phyloP scores from a whole-genome alignment of 202 grass and related monocot genomes.

The Setaria italica region DNA sequence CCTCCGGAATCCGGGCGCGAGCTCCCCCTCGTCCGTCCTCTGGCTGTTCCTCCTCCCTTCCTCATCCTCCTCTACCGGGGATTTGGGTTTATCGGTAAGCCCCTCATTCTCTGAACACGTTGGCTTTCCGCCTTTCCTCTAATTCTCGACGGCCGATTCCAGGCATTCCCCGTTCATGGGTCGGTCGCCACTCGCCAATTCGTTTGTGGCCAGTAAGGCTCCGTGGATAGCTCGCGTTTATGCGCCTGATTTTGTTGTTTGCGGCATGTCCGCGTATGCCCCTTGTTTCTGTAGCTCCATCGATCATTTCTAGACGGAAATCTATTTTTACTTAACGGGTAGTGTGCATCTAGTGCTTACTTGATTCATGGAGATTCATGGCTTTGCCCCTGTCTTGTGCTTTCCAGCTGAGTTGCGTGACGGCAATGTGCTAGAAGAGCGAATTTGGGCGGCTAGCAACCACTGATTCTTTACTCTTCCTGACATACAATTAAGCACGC shows the following conservation, averaged over 20 bases:
- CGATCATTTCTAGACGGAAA: not conserved
- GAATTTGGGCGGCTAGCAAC: not conserved
- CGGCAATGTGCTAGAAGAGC: not conserved
- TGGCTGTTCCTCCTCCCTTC: not conserved
- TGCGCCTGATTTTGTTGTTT: not conserved
- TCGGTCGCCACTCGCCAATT: not conserved
- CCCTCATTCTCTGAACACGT: not conserved
- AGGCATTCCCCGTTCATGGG: no score
- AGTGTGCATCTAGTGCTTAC: not conserved
- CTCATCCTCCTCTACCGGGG: not conserved
- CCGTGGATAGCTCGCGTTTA: not conserved
- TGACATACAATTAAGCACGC: not conserved
- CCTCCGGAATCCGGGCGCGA: not conserved
- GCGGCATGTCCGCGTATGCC: not conserved
- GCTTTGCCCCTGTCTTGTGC: not conserved
- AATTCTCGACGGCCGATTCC: not conserved
- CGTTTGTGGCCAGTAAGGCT: not conserved
- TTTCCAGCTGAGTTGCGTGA: not conserved
- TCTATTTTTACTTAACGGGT: not conserved
- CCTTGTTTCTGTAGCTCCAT: not conserved
- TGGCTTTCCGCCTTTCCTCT: not conserved
- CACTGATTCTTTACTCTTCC: not conserved
- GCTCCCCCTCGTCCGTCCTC: not conserved
- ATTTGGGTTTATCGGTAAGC: constrained; percentile 31
- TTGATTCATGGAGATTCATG: not conserved